A percentile compares a stretch with the other conserved stretches of the same genome.
Conservation (phyloP, 2,329 filamentous ascomycete species). For the Colletotrichum sp. region DNA sequence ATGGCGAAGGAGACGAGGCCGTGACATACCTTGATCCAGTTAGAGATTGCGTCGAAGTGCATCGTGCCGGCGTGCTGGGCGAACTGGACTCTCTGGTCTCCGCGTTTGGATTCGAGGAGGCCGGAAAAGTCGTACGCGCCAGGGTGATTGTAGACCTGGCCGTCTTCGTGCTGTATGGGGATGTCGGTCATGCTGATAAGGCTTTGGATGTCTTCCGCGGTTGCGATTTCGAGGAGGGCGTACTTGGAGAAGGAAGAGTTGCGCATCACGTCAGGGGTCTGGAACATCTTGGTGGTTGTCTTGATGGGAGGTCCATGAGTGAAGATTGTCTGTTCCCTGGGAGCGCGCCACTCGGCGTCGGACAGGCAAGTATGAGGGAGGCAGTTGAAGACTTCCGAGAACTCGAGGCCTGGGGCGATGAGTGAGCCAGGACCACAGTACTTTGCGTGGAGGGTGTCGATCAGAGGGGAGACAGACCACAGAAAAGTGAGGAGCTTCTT, state of each 20-base stretch:
- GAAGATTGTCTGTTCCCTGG: background rate
- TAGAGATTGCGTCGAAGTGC: background rate
- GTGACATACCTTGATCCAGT: slow-evolving; percentile 9
- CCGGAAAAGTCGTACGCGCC: slow-evolving; percentile 2
- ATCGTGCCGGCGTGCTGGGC: slow-evolving; percentile 10
- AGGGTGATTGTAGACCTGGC: background rate
- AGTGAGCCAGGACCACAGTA: background rate
- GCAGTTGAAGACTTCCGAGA: background rate
- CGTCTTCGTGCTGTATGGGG: background rate
- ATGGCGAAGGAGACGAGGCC: background rate
- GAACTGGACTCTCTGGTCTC: background rate
- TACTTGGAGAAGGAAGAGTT: background rate
- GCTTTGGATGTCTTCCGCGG: background rate
- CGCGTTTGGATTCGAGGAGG: background rate
- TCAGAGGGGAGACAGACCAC: background rate
- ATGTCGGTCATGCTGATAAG: background rate
- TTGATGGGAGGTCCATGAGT: background rate
- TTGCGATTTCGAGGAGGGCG: background rate
- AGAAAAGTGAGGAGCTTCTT: background rate
- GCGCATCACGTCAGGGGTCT: background rate
- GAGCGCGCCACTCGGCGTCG: background rate
- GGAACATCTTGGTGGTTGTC: background rate
- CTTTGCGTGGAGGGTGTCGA: background rate
- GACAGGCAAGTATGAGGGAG: background rate
- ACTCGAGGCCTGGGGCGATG: background rate